These are phyloP conservation scores for Lasiodiplodia gonubiensis DNA, from an alignment of 2,329 filamentous ascomycete species.

Conservation along the genomic window DNA sequence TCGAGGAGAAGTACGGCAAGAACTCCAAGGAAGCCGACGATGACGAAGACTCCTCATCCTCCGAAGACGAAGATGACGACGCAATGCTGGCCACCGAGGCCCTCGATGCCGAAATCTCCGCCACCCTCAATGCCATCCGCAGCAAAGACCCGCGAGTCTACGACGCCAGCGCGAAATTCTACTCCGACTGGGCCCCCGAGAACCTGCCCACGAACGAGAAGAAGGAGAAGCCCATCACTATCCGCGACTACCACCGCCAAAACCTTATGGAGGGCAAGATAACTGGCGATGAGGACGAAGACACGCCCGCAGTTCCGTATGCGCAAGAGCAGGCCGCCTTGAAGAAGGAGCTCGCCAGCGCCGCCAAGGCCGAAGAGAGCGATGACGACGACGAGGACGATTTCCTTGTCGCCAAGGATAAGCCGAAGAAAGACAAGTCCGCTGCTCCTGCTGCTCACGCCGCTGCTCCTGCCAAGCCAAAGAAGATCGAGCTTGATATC, in stretches of 20 bases:
- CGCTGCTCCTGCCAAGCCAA: slow-evolving; percentile 42
- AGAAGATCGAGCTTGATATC: slow-evolving; percentile 62
- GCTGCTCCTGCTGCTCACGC: slow-evolving; percentile 7
- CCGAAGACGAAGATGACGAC: slow-evolving; percentile 86
- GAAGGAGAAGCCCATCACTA: slow-evolving; percentile 81
- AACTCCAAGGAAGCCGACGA: slow-evolving; percentile 59
- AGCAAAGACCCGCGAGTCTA: slow-evolving; percentile 92
- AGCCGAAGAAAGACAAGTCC: slow-evolving; percentile 48
- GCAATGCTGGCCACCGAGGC: slow-evolving; percentile 84
- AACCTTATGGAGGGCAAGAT: slow-evolving; percentile 78
- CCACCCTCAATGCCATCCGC: slow-evolving; percentile 84
- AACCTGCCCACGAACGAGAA: slow-evolving; percentile 49
- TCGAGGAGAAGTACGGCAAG: slow-evolving; percentile 85
- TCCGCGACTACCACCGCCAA: slow-evolving; percentile 90
- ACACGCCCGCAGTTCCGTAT: slow-evolving; percentile 70
- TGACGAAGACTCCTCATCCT: slow-evolving; percentile 53
- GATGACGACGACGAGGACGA: slow-evolving; percentile 63
- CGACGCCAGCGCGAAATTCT: slow-evolving; percentile 80
- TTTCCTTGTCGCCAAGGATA: slow-evolving; percentile 73
- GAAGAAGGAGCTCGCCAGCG: slow-evolving; percentile 78
- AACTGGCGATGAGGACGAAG: slow-evolving; percentile 65
- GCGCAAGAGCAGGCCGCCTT: slow-evolving; percentile 85
- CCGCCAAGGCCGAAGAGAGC: slow-evolving; percentile 52
- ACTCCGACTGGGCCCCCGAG: slow-evolving; percentile 67
- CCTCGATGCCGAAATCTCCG: slow-evolving; percentile 85